Base-by-base conservation (phyloP, 257 asterid species). In the Thymus quinquecostatus region DNA sequence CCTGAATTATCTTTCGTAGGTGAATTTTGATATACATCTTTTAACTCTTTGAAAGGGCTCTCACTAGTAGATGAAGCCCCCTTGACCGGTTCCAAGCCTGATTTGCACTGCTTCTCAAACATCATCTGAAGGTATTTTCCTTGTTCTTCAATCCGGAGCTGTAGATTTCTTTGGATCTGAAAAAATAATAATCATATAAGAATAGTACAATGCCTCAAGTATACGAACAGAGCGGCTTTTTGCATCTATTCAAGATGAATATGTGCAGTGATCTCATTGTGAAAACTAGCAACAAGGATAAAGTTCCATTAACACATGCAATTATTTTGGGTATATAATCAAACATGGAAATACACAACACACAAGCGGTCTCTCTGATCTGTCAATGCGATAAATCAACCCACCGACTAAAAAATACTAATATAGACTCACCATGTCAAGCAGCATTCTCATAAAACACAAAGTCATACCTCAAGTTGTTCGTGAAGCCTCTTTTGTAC, bases 401-500 rank as follows among this genome's bases (percentile, higher is more conserved):
- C 49, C 40, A 61, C 68, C 13, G 9, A 30, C 47, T 36, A 36
- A 62, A 6, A 43, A 51, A 21, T 21, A 50, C 56, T 34, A 66
- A 71, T 1, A 38, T 51, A 58, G 58, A 14, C 10, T 41, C 45
- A 56, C 29, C 10, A 10, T 38, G 8, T 21, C 2, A 8, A 41
- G 61, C 40, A 77, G 58, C 21, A 49, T 44, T 36, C 60, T 40
- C 60, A 29, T 34, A 44, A 49, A 50, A 73, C 66, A 68, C 1
- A 75, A 68, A 49, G 10, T 12, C 67, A 68, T 85, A 90, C 98
- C 95, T 90, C 97, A 67, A 93, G 98, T 80, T 93, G 98, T 80
- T 90, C 96, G n/a, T 93, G 98, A 71, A 93, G 94, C 75, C 96
- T 87, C 83, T 93, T 93, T 79, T 93, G 98, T 71, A 93, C 98